Evolutionary conservation across 2,329 filamentous ascomycete genomes (phyloP).

Genomic region (Colletotrichum sojae): DNA sequence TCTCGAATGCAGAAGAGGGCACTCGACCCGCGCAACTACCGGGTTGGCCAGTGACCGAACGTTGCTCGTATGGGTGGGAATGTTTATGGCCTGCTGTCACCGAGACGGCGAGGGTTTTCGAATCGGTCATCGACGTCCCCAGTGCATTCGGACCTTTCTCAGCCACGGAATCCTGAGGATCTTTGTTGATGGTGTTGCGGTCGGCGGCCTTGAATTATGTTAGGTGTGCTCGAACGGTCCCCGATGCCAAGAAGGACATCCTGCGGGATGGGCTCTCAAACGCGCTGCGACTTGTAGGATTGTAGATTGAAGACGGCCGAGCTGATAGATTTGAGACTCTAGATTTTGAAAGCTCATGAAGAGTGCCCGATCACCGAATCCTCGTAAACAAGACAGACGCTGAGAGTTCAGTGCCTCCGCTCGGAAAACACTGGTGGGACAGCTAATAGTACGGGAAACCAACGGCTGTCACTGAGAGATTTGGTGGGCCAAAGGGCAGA

Average conservation of each 20-base stretch:
- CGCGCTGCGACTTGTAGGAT: constrained; percentile 11
- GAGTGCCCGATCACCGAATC: too few relatives aligned
- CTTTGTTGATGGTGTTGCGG: too few relatives aligned
- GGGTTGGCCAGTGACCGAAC: neutral
- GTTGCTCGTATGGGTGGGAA: neutral
- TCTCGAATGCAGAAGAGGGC: neutral
- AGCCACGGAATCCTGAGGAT: neutral
- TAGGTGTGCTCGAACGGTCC: neutral
- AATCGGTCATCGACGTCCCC: too few relatives aligned
- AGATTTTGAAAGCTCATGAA: too few relatives aligned
- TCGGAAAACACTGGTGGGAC: too few relatives aligned
- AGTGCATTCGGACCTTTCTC: constrained; percentile 1
- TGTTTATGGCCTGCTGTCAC: neutral
- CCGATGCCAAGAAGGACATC: neutral
- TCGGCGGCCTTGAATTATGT: too few relatives aligned
- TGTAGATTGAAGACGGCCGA: neutral
- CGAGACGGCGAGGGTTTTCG: neutral
- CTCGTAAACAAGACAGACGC: too few relatives aligned
- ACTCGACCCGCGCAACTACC: neutral
- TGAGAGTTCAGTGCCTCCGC: too few relatives aligned
- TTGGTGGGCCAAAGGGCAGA: too few relatives aligned
- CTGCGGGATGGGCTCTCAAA: constrained; percentile 18
- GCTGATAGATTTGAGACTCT: too few relatives aligned
- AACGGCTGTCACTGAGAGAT: too few relatives aligned
- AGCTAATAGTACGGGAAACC: too few relatives aligned